Evolutionary conservation across 1,284 basidiomycete genomes (phyloP).

Genomic region (Ustilago cynodontis): DNA sequence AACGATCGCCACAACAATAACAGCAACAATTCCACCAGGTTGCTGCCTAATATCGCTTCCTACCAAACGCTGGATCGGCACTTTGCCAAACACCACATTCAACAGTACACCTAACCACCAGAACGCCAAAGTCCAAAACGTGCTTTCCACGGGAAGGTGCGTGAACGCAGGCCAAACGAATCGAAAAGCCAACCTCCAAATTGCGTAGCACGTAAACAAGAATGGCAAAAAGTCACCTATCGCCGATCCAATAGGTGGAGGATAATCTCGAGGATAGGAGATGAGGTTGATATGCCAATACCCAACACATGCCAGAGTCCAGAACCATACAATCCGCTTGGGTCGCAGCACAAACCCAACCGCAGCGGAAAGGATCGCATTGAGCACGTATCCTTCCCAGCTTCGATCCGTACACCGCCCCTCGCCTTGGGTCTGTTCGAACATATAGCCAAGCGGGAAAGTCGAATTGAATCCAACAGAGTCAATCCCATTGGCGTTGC

Average conservation of each 20-base stretch:
- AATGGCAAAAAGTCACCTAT: constrained; percentile 83
- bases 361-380: constrained; percentile 74
- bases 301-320: constrained; percentile 82
- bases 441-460: constrained; percentile 78
- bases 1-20: constrained; percentile 79
- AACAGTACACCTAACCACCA: constrained; percentile 80
- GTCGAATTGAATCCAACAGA: constrained; percentile 80
- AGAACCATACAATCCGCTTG: constrained; percentile 77
- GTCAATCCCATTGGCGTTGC: constrained; percentile 76
- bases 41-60: constrained; percentile 78
- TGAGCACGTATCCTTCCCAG: constrained; percentile 71
- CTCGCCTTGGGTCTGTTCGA: constrained; percentile 70
- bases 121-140: constrained; percentile 80
- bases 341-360: constrained; percentile 82
- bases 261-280: constrained; percentile 78
- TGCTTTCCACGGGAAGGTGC: constrained; percentile 79
- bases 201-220: constrained; percentile 82
- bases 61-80: constrained; percentile 74
- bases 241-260: constrained; percentile 74
- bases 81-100: constrained; percentile 66
- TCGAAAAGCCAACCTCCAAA: constrained; percentile 82
- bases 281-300: constrained; percentile 88
- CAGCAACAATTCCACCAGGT: constrained; percentile 79
- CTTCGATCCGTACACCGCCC: constrained; percentile 79
- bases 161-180: constrained; percentile 81